Evolutionary conservation across 768 basidiomycete species (phyloP).

Genomic region (Megacollybia marginata): DNA sequence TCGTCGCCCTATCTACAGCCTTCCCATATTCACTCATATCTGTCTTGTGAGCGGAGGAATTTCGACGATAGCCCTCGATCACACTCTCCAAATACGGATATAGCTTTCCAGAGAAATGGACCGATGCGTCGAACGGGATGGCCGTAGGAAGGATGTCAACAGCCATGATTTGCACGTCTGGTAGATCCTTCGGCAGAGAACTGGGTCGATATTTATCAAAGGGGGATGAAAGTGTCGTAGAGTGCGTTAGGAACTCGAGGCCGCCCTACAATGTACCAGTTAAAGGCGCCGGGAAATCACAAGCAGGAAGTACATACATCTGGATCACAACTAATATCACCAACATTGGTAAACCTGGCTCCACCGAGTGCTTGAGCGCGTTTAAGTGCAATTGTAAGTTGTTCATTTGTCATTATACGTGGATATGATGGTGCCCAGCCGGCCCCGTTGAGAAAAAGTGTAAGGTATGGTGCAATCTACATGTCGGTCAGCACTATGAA

Average conservation of each 20-base stretch:
- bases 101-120: constrained; percentile 63
- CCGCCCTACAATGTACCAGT: constrained; percentile 50
- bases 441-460: constrained; percentile 78
- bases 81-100: constrained; percentile 61
- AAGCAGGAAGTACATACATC: constrained; percentile 33
- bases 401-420: constrained; percentile 64
- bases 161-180: constrained; percentile 72
- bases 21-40: constrained; percentile 17
- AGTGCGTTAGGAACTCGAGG: constrained; percentile 70
- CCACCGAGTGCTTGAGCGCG: constrained; percentile 42
- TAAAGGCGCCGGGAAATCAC: neutral
- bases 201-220: constrained; percentile 48
- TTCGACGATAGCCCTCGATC: constrained; percentile 32
- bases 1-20: constrained; percentile 64
- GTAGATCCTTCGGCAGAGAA: constrained; percentile 35
- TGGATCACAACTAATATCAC: constrained; percentile 89
- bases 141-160: constrained; percentile 89
- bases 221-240: constrained; percentile 74
- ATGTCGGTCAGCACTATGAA: neutral
- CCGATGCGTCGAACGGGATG: constrained; percentile 75
- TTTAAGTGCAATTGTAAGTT: constrained; percentile 44
- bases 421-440: constrained; percentile 81
- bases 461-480: constrained; percentile 80
- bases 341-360: constrained; percentile 62
- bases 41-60: neutral